A percentile compares a stretch with the other conserved stretches of the same genome.
These are phyloP conservation scores for Trichoderma koningiopsis DNA, from an alignment of 2,329 filamentous ascomycete species.

Conservation along the genomic window DNA sequence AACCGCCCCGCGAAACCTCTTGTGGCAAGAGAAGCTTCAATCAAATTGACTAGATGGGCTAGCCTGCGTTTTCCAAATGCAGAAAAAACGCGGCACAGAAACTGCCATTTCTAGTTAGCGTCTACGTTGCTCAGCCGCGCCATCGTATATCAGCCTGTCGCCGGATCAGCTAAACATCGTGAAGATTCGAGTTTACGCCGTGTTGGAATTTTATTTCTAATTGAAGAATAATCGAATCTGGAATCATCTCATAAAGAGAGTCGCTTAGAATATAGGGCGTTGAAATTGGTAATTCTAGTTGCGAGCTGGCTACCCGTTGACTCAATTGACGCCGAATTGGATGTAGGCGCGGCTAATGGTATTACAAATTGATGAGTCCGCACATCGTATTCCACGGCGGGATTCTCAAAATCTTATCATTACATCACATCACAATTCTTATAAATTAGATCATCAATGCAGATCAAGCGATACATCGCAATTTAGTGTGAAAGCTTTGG, in stretches of 20 bases:
- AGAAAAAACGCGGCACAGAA: neutral
- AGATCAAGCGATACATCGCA: neutral
- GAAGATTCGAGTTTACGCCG: neutral
- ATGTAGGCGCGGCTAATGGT: neutral
- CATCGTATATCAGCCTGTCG: neutral
- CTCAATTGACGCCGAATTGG: neutral
- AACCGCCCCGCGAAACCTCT: neutral
- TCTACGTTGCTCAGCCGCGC: too few relatives aligned
- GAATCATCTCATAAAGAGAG: neutral
- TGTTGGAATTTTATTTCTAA: neutral
- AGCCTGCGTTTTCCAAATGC: neutral
- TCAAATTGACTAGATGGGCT: neutral
- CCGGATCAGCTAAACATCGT: neutral
- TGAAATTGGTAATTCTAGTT: neutral
- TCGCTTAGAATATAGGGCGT: too few relatives aligned
- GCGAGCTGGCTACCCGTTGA: neutral
- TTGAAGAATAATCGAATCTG: neutral
- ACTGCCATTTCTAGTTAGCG: slow-evolving; percentile 4
- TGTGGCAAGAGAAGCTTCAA: neutral
- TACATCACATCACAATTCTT: neutral
- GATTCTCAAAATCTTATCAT: neutral
- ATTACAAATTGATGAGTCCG: neutral
- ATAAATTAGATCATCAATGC: neutral
- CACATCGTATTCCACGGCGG: neutral
- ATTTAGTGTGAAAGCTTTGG: neutral